phyloP scores from a whole-genome alignment of 192 early-diverging fungal species.

The Backusella australiensis region DNA sequence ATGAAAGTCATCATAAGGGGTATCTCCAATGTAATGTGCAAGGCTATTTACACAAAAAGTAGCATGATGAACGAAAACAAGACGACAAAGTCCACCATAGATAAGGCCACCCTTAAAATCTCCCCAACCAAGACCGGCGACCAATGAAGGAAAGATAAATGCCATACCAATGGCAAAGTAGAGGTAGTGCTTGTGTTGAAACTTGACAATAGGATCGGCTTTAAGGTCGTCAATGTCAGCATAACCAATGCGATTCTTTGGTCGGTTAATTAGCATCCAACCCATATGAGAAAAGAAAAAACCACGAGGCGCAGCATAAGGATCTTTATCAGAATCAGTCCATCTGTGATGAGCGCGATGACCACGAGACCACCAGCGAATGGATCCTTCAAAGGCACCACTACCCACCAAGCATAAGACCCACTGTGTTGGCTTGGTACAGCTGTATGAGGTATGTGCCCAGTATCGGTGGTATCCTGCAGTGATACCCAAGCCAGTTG shows the following conservation, averaged over 20 bases:
- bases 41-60: constrained; percentile 87
- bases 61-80: constrained; percentile 81
- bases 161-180: constrained; percentile 67
- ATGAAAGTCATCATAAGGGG: constrained; percentile 76
- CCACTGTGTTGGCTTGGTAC: constrained; percentile 58
- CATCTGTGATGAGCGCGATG: constrained; percentile 80
- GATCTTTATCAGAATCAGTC: constrained; percentile 82
- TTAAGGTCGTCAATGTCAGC: constrained; percentile 78
- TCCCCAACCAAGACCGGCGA: constrained; percentile 81
- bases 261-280: constrained; percentile 84
- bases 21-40: constrained; percentile 74
- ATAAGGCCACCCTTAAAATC: constrained; percentile 55
- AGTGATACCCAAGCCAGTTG: constrained; percentile 85
- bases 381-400: constrained; percentile 77
- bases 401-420: constrained; percentile 60
- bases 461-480: constrained; percentile 88
- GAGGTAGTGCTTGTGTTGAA: constrained; percentile 79
- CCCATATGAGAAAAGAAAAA: constrained; percentile 80
- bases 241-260: constrained; percentile 67
- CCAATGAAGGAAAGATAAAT: constrained; percentile 72
- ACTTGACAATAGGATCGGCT: constrained; percentile 64
- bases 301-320: constrained; percentile 76
- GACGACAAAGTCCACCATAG: constrained; percentile 61
- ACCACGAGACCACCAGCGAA: constrained; percentile 82
- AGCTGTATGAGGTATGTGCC: constrained; percentile 75